Evolutionary conservation across 108 stramenopile genomes (phyloP).

Genomic region (Pseudonitzschia delicatissima): DNA sequence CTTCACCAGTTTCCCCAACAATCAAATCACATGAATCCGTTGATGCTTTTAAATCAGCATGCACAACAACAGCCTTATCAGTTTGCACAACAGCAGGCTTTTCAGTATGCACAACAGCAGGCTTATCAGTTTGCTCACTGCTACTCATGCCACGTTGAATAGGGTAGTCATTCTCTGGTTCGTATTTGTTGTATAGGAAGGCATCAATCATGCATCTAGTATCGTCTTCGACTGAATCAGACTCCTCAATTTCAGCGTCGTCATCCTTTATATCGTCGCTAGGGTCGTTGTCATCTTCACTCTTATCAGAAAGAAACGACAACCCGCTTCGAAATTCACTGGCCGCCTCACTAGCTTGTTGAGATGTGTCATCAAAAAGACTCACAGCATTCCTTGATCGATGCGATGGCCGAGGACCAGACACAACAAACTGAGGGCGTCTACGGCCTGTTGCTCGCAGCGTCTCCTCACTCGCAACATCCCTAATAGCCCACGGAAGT

Average conservation of each 20-base stretch:
- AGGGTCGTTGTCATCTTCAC: not conserved
- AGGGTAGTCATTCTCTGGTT: not conserved
- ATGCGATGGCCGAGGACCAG: slow-evolving; percentile 12
- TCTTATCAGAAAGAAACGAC: not conserved
- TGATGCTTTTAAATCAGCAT: too few relatives aligned
- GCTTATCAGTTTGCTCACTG: not conserved
- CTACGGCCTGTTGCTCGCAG: slow-evolving; percentile 28
- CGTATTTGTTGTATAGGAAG: not conserved
- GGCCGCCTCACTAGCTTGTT: slow-evolving; percentile 13
- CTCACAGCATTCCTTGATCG: slow-evolving; percentile 11
- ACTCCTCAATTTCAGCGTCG: not conserved
- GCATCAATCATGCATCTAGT: not conserved
- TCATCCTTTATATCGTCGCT: not conserved
- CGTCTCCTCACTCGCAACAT: slow-evolving; percentile 36
- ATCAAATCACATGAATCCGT: not conserved
- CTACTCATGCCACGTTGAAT: not conserved
- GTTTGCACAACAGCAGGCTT: too few relatives aligned
- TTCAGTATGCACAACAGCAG: not conserved
- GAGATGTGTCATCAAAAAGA: slow-evolving; percentile 27
- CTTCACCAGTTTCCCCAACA: not conserved
- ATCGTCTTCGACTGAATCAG: not conserved
- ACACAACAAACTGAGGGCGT: slow-evolving; percentile 10
- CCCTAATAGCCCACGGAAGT: slow-evolving; percentile 23
- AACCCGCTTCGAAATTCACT: slow-evolving; percentile 1
- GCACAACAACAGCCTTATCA: too few relatives aligned